A percentile compares a stretch with the other conserved stretches of the same genome.
phyloP scores from a whole-genome alignment of 495 filamentous ascomycete genomes.

The Penicillium arizonense region DNA sequence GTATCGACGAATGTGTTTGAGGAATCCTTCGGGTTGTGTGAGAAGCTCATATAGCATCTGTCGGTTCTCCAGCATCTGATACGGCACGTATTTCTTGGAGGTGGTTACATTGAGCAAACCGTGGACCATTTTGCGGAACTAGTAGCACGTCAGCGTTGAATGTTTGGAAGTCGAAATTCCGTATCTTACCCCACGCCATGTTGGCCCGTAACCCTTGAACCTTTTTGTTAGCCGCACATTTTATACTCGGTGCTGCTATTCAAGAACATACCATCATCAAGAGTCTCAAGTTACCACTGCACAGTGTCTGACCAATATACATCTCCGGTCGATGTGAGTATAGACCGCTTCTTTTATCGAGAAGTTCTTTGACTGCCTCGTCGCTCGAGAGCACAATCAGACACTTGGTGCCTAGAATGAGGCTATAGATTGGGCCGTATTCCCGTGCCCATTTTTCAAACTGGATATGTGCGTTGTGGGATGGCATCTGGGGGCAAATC shows the following conservation, averaged over 20 bases:
- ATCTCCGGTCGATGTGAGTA: conserved; percentile 61
- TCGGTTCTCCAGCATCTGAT: conserved; percentile 40
- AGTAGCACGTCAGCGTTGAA: background rate
- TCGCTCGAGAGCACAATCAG: conserved; percentile 62
- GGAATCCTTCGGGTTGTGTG: conserved; percentile 34
- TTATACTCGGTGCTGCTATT: background rate
- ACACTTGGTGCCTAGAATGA: conserved; percentile 53
- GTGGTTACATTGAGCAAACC: conserved; percentile 26
- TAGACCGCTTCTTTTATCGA: conserved; percentile 56
- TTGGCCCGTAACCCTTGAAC: conserved; percentile 24
- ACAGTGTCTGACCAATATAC: conserved; percentile 37
- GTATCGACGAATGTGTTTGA: conserved; percentile 54
- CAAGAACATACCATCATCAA: conserved; percentile 30
- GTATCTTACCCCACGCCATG: conserved; percentile 21
- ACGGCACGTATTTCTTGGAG: conserved; percentile 36
- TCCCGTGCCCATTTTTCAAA: conserved; percentile 61
- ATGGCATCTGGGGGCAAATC: conserved; percentile 11
- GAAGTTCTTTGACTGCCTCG: conserved; percentile 54
- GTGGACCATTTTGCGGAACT: conserved; percentile 38
- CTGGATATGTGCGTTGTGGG: conserved; percentile 28
- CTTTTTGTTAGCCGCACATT: background rate
- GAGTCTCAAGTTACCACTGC: conserved; percentile 27
- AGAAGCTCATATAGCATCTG: conserved; percentile 28
- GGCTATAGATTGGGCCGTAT: conserved; percentile 63
- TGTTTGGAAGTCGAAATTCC: background rate